These are phyloP conservation scores for Apiospora marii DNA, from an alignment of 2,329 filamentous ascomycete genomes.

Conservation along the genomic window DNA sequence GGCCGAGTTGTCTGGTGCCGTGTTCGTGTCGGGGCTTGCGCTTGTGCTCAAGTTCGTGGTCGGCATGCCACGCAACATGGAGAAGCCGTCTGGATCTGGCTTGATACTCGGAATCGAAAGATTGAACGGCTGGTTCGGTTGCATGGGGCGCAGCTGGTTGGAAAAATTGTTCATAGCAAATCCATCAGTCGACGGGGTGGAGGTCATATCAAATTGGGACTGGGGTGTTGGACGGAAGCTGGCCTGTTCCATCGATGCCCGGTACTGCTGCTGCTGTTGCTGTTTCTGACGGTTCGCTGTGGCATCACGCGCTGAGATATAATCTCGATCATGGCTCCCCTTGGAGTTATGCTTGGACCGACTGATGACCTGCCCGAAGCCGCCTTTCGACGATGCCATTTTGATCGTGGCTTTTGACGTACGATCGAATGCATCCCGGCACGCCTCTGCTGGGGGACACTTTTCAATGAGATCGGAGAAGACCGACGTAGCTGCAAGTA, in stretches of 20 bases:
- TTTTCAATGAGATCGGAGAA: constrained; percentile 92
- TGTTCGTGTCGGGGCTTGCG: constrained; percentile 43
- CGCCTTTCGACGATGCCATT: constrained; percentile 89
- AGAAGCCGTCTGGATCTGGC: constrained; percentile 48
- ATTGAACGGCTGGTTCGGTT: constrained; percentile 38
- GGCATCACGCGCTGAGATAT: constrained; percentile 42
- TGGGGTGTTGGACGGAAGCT: constrained; percentile 32
- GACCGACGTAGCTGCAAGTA: constrained; percentile 91
- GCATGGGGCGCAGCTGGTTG: constrained; percentile 35
- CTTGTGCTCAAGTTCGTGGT: constrained; percentile 46
- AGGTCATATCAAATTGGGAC: constrained; percentile 26
- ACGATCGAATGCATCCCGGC: constrained; percentile 90
- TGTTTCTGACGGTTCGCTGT: constrained; percentile 39
- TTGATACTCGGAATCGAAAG: constrained; percentile 44
- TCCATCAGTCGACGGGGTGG: constrained; percentile 29
- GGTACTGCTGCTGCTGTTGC: constrained; percentile 31
- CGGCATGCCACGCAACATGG: constrained; percentile 50
- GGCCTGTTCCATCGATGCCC: constrained; percentile 35
- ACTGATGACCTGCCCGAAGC: constrained; percentile 66
- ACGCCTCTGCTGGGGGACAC: constrained; percentile 93
- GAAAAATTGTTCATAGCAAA: constrained; percentile 32
- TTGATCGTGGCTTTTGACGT: constrained; percentile 96
- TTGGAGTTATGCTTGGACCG: constrained; percentile 40
- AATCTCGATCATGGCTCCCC: constrained; percentile 38
- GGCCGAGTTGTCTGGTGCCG: constrained; percentile 44